Base-by-base conservation (phyloP, 345 rosid species). In the Iberis pinnata region DNA sequence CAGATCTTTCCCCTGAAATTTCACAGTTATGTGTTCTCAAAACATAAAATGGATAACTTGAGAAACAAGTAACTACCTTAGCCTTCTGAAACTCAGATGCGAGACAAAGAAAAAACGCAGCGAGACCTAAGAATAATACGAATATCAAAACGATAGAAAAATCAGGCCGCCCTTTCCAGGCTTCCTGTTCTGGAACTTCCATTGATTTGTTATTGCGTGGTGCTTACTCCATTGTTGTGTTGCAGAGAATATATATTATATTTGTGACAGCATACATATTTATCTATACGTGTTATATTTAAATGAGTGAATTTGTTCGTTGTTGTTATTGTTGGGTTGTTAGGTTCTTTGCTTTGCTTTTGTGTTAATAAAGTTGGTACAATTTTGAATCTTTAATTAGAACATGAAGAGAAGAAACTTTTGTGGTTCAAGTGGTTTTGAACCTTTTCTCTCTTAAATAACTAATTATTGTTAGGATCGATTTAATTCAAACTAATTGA, bases 1-100 rank as follows among this genome's bases (percentile, higher is more conserved):
- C 14, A 86, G 65, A 68, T 83, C 84, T 29, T 49, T 77, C 53
- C 58, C 69, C 95, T 89, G 17, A 16, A 50, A 27, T 17, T 49
- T 31, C 25, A n/a, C n/a, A n/a, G n/a, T 31, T 32, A 9, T 26
- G 39, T 49, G 26, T 20, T 17, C 7, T 49, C 11, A 5, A 19
- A 40, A 25, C 52, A 36, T 18, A 41, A 14, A 16, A 64, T 39
- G 8, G 9, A 61, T 49, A 22, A 18, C 58, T 49, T 56, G 6
- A 29, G 33, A 0, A 38, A 29, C 41, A 67, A 46, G 61, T 37
- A 3, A 9, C 12, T 26, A 89, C 95, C 95, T 81, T 75, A 53
- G 80, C 61, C 73, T 65, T 83, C 49, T 77, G 75, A 46, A 69
- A 49, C 64, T 83, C 95, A 8, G 97, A 82, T 9, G 72, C 29